Conservation (phyloP, 2,329 filamentous ascomycete species). For the Didymella arachidicola region DNA sequence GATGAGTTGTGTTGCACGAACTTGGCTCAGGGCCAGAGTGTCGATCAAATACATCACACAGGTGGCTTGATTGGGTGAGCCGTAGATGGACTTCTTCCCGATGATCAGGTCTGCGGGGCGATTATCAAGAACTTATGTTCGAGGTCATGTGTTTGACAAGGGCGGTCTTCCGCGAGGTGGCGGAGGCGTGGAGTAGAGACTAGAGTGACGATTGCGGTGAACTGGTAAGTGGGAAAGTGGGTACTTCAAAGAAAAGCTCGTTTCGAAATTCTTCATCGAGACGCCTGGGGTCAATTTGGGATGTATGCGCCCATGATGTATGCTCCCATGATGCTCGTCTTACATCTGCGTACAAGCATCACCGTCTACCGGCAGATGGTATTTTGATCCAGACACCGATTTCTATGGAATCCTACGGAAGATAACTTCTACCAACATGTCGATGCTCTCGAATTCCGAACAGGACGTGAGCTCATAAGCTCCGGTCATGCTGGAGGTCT, state of each 20-base stretch:
- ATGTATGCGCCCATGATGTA: neutral
- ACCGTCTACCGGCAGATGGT: neutral
- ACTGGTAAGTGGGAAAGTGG: conserved; percentile 2
- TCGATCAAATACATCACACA: conserved; percentile 8
- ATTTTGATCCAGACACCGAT: neutral
- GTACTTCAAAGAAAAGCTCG: conserved; percentile 1
- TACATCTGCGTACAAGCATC: neutral
- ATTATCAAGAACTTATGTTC: conserved; percentile 9
- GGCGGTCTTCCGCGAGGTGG: neutral
- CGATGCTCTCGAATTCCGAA: neutral
- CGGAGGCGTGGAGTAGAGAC: conserved; percentile 1
- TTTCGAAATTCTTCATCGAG: conserved; percentile 3
- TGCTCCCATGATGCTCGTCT: neutral
- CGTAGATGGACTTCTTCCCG: neutral
- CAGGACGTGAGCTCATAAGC: neutral
- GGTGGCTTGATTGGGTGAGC: conserved; percentile 8
- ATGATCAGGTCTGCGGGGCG: neutral
- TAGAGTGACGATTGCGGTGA: conserved; percentile 11
- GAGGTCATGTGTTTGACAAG: neutral
- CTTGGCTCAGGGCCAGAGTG: neutral
- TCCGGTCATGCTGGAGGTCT: neutral
- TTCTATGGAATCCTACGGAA: neutral
- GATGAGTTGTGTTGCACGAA: conserved; percentile 3
- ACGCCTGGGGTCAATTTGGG: neutral
- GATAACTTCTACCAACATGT: neutral